These are phyloP conservation scores for Psophocarpus tetragonolobus DNA, from an alignment of 306 rosid species.

Conservation along the genomic window DNA sequence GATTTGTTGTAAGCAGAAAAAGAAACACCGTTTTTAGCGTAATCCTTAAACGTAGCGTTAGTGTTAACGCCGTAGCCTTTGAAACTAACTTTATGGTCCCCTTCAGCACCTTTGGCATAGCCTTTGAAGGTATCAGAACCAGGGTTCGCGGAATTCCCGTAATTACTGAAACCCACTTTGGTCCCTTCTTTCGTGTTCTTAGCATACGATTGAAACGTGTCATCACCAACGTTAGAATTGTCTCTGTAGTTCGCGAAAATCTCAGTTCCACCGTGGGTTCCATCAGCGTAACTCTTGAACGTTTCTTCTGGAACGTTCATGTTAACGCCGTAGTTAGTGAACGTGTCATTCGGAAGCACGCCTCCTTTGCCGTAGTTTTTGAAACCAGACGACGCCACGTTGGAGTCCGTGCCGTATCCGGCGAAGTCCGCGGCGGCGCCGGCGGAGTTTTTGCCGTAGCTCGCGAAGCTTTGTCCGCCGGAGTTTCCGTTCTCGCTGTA, in stretches of 20 bases:
- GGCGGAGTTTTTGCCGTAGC: slow-evolving; percentile 56
- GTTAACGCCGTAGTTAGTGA: slow-evolving; percentile 54
- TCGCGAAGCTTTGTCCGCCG: slow-evolving; percentile 59
- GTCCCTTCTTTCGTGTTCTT: slow-evolving; percentile 50
- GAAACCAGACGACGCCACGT: slow-evolving; percentile 53
- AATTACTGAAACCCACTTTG: slow-evolving; percentile 57
- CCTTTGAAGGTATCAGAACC: slow-evolving; percentile 78
- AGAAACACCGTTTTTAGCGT: not conserved
- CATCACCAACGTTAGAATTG: slow-evolving; percentile 67
- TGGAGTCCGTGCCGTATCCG: slow-evolving; percentile 54
- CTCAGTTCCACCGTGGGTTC: slow-evolving; percentile 46
- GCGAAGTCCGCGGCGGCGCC: slow-evolving; percentile 52
- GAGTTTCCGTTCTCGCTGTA: slow-evolving; percentile 63
- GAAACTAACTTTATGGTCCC: slow-evolving; percentile 51
- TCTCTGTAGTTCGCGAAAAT: slow-evolving; percentile 68
- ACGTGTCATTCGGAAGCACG: slow-evolving; percentile 42
- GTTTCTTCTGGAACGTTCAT: slow-evolving; percentile 54
- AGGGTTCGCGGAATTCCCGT: slow-evolving; percentile 62
- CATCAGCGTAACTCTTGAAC: slow-evolving; percentile 66
- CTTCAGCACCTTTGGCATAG: slow-evolving; percentile 52
- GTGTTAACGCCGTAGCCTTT: slow-evolving; percentile 66
- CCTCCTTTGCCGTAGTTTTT: slow-evolving; percentile 48
- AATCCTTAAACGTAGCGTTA: not conserved
- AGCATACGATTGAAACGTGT: slow-evolving; percentile 63
- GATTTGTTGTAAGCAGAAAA: not conserved